Percentiles rank a stretch among this genome's conserved stretches.
Evolutionary conservation across 257 asterid species (phyloP).

Genomic region (Gardenia jasminoides): DNA sequence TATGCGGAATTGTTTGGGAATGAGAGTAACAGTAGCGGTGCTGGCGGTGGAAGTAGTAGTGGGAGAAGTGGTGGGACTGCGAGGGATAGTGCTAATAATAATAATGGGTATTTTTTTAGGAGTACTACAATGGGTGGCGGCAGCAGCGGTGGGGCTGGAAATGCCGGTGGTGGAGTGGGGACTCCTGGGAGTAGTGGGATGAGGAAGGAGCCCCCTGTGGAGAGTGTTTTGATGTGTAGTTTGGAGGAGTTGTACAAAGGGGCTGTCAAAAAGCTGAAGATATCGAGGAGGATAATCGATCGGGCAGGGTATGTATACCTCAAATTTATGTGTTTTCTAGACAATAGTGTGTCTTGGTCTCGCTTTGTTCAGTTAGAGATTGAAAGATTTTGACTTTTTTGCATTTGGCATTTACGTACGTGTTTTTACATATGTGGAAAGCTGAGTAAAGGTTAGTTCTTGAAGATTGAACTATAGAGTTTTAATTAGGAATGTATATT

Average conservation of each 20-base stretch:
- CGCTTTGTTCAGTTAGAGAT: neutral
- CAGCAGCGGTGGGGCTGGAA: conserved; percentile 20
- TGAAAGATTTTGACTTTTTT: neutral
- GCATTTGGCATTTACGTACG: neutral
- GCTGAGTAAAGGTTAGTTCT: neutral
- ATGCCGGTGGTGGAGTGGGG: conserved; percentile 39
- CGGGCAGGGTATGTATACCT: conserved; percentile 58
- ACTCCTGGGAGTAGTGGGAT: conserved; percentile 35
- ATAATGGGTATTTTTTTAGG: conserved; percentile 61
- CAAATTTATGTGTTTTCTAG: neutral
- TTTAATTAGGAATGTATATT: neutral
- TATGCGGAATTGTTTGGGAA: conserved; percentile 76
- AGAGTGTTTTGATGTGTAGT: conserved; percentile 70
- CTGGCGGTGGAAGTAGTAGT: conserved; percentile 26
- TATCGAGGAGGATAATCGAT: conserved; percentile 68
- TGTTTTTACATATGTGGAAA: neutral
- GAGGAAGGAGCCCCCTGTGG: conserved; percentile 75
- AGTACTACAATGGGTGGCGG: conserved; percentile 59
- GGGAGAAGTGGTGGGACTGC: conserved; percentile 28
- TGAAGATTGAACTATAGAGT: neutral
- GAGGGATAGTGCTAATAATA: conserved; percentile 27
- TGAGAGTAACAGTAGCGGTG: conserved; percentile 34
- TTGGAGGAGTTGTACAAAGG: conserved; percentile 90
- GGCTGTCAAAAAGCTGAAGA: conserved; percentile 83
- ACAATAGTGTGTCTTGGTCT: neutral